Evolutionary conservation across 2,329 filamentous ascomycete species (phyloP).

Genomic region (Aspergillus fischeri): DNA sequence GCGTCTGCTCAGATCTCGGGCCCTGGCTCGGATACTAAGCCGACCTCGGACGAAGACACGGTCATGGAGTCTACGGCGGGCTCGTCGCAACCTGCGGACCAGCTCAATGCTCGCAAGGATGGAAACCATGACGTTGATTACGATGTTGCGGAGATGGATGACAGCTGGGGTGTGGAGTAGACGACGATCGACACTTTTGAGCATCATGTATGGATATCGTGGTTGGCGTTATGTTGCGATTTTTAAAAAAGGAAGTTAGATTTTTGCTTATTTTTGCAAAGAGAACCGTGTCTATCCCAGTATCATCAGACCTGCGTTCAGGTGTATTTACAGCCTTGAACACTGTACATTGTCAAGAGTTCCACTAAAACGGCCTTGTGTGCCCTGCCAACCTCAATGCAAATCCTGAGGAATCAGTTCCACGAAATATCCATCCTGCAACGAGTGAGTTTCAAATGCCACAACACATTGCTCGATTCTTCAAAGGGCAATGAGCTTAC

Average conservation of each 20-base stretch:
- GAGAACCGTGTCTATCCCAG: background rate
- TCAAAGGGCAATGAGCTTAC: constrained; percentile 20
- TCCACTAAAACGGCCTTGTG: background rate
- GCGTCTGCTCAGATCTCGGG: constrained; percentile 7
- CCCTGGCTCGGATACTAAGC: constrained; percentile 18
- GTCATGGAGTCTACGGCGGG: constrained; percentile 26
- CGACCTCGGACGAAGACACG: constrained; percentile 24
- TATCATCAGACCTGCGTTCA: background rate
- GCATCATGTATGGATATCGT: background rate
- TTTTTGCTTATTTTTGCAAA: background rate
- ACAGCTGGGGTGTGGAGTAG: constrained; percentile 36
- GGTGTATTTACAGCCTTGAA: constrained; percentile 5
- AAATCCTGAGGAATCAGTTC: constrained; percentile 31
- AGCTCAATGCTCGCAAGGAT: constrained; percentile 15
- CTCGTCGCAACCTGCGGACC: constrained; percentile 12
- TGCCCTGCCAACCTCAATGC: background rate
- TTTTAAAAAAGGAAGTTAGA: background rate
- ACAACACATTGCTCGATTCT: background rate
- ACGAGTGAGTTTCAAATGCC: background rate
- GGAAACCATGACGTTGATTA: constrained; percentile 44
- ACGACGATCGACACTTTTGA: background rate
- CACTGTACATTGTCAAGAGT: background rate
- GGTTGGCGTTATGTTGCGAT: background rate
- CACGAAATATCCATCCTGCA: constrained; percentile 33
- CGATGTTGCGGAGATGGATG: constrained; percentile 49